Evolutionary conservation across 768 basidiomycete genomes (phyloP), one percentile per base, ranked within the genome.

Genomic region (Pholiota molesta): DNA sequence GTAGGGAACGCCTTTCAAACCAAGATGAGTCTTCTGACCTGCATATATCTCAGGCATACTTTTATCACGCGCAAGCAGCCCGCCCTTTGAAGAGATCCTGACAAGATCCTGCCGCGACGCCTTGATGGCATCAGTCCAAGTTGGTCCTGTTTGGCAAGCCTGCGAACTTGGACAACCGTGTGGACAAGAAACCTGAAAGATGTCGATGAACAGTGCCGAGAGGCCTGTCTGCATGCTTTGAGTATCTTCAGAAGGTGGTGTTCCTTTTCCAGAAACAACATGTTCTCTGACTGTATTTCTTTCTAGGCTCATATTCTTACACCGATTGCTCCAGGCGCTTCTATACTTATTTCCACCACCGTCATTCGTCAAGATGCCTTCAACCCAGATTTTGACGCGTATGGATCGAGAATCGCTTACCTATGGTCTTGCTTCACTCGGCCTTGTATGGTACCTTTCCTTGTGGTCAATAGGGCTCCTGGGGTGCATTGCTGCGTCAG

Each of bases 401-500:
- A 49, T 69, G 66, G 57, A 63, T 52, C 59, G 42, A 62, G 42
- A 65, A 42, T 57, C 56, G 11, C 42, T 70, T 11, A 44, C 39
- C 44, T 65, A 62, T 61, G 66, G 59, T 26, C 44, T 76, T n/a
- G 61, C 84, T 16, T 55, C 75, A n/a, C 64, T 80, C 19, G 85
- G 83, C 21, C 65, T 86, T 45, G 69, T 77, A 44, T 94, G 91
- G 88, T 90, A 89, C 66, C 57, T 77, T 7, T 72, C 79, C 13
- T 63, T 91, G 57, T 94, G 90, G 89, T 73, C 78, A 11, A 74
- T 95, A 55, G 82, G 86, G 35, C 71, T 92, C 4, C 65, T 94
- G 26, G 93, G 92, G 4, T 88, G 89, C 63, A 70, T 77, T 52
- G 78, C 83, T 60, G 92, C 90, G 94, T 95, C 19, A 58, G 57